A percentile compares a stretch with the other conserved stretches of the same genome.
These are phyloP conservation scores for Aspergillus bombycis DNA, from an alignment of 2,329 filamentous ascomycete genomes.

Conservation along the genomic window DNA sequence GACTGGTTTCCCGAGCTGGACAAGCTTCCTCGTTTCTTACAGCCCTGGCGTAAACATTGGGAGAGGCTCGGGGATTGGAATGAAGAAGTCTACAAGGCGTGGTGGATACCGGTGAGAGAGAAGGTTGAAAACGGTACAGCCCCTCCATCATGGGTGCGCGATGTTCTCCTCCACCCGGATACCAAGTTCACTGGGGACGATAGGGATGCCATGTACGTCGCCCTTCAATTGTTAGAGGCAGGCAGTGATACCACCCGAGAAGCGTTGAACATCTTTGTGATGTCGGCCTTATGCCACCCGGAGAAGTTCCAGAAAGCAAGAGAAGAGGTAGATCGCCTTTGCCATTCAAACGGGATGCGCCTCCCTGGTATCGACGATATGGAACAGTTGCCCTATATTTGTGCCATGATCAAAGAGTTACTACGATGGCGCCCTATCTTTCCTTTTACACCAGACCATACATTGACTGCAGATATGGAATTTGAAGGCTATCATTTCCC, in stretches of 20 bases:
- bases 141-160: conserved; percentile 40
- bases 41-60: conserved; percentile 32
- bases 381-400: conserved; percentile 29
- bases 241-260: conserved; percentile 51
- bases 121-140: conserved; percentile 31
- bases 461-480: conserved; percentile 28
- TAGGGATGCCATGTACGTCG: conserved; percentile 46
- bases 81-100: conserved; percentile 37
- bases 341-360: neutral
- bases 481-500: conserved; percentile 35
- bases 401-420: conserved; percentile 32
- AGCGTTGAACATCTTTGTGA: conserved; percentile 36
- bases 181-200: conserved; percentile 36
- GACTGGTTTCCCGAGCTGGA: conserved; percentile 45
- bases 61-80: conserved; percentile 38
- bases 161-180: conserved; percentile 33
- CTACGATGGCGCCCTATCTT: conserved; percentile 36
- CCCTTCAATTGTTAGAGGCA: conserved; percentile 46
- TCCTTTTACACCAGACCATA: conserved; percentile 28
- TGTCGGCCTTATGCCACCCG: conserved; percentile 30
- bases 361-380: conserved; percentile 29
- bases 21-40: conserved; percentile 35
- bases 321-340: conserved; percentile 11
- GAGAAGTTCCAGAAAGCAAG: conserved; percentile 28
- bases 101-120: conserved; percentile 37